Evolutionary conservation across 306 rosid species (phyloP), one percentile per base, ranked within the genome.

Genomic region (Quercus agrifolia): DNA sequence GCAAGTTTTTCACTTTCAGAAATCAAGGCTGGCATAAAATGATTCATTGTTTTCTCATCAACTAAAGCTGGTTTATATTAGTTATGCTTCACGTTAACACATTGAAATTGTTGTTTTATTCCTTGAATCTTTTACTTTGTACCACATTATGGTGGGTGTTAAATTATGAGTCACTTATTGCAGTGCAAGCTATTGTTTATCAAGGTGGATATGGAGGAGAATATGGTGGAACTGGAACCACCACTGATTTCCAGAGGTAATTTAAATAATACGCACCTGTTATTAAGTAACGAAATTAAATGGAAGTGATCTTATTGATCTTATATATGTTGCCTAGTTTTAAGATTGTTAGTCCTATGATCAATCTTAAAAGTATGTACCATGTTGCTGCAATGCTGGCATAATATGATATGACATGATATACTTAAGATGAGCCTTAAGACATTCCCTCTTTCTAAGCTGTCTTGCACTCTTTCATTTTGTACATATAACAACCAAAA

Each of bases 181-280:
- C 91, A 95, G 98, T 79, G 81, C 94, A 90, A 88, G 90, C 86
- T 79, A 58, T 81, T 79, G 86, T 77, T 73, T 87, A 86, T 84
- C 93, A 91, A 85, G 97, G 83, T 54, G 94, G 80, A 79, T 87
- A 88, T 81, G 97, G 88, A 78, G 94, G 85, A 84, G 85, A 80
- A 19, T 77, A 77, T 70, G 87, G 84, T 71, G 90, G 79, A 86
- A 58, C 85, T 71, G 90, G 79, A 85, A 55, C 88, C 57, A 70
- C 78, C 38, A 79, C 83, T 21, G 89, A 86, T 64, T 64, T 78
- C 56, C 89, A 46, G 79, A 92, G 97, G 98, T 94, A 90, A 69
- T 52, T 41, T 55, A 74, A 21, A 35, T 54, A 14, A 2, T 71
- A 19, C 23, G 18, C 76, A 70, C 52, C 6, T 25, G 5, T 38